A percentile compares a stretch with the other conserved stretches of the same genome.
phyloP scores from a whole-genome alignment of 106 monocot genomes.

The Apostasia ramifera region DNA sequence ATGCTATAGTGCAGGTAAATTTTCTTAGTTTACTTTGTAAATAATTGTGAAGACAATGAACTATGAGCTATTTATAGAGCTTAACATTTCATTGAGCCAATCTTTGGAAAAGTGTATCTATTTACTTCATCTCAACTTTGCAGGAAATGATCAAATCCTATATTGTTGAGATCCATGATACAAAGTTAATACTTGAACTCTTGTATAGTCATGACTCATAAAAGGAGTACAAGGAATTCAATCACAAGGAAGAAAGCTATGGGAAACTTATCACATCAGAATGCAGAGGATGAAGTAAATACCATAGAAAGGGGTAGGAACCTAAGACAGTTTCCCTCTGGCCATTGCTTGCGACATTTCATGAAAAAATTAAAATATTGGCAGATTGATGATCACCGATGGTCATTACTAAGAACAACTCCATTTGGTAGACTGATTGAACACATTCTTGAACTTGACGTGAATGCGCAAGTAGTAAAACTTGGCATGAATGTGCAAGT shows the following conservation, averaged over 20 bases:
- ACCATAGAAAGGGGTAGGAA: not conserved
- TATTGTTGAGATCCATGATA: not conserved
- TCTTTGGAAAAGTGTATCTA: too few relatives aligned
- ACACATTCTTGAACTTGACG: not conserved
- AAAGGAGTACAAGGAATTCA: not conserved
- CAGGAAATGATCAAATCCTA: too few relatives aligned
- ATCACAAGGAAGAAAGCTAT: not conserved
- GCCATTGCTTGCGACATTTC: not conserved
- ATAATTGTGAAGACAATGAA: too few relatives aligned
- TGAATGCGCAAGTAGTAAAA: not conserved
- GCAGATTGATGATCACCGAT: not conserved
- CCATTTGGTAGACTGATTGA: constrained; percentile 7
- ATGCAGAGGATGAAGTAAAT: not conserved
- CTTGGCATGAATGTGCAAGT: constrained; percentile 6
- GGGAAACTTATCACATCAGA: not conserved
- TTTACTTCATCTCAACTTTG: too few relatives aligned
- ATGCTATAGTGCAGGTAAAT: too few relatives aligned
- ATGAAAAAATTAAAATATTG: not conserved
- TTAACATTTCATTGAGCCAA: too few relatives aligned
- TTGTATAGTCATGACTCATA: constrained; percentile 3
- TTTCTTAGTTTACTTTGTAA: too few relatives aligned
- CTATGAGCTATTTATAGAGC: too few relatives aligned
- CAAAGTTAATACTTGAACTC: not conserved
- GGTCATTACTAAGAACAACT: constrained; percentile 1
- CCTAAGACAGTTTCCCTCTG: not conserved